Evolutionary conservation across 2,329 filamentous ascomycete genomes (phyloP), one percentile per base, ranked within the genome.

Genomic region (Aspergillus piperis): DNA sequence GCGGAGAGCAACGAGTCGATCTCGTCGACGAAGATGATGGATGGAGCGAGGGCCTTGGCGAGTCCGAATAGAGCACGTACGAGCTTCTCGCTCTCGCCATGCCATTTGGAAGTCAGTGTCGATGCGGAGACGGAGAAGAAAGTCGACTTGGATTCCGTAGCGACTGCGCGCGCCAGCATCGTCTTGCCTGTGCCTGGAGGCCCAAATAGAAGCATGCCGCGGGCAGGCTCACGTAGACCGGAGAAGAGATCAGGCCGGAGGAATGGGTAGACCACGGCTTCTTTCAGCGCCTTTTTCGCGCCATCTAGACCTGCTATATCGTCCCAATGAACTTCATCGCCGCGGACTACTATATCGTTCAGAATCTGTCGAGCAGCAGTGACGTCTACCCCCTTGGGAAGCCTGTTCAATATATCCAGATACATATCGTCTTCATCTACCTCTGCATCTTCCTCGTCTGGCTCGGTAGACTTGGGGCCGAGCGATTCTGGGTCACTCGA

Each of bases 121-220:
- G 92, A 96, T 15, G 95, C 92, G 5, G 92, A 96, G 58, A 99
- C 96, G 13, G 93, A 96, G 78, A 99, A 98, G 77, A 98, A 99
- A 0, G 96, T 96, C 10, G 92, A 96, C 69, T 88, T 90, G 1
- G 91, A 96, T 75, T 99, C 95, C 0, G 95, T 98, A 1, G 95
- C 95, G 0, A 98, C 94, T 8, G 92, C 92, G 64, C 95, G 86
- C 8, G 95, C 95, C 39, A 99, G 82, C 95, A 99, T 99, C 0
- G 95, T 99, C 77, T 99, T 99, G 55, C 95, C 95, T 0, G 95
- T 99, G n/a, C 95, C 95, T 0, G 95, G 95, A 1, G 95, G 95
- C 0, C 95, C 95, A 72, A 99, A 99, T 1, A 99, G 83, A 1
- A 99, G 83, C 91, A 99, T 98, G 5, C 95, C 95, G 60, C 92